These are phyloP conservation scores for Tylopilus subfusipes DNA, from an alignment of 768 basidiomycete genomes.

Conservation along the genomic window DNA sequence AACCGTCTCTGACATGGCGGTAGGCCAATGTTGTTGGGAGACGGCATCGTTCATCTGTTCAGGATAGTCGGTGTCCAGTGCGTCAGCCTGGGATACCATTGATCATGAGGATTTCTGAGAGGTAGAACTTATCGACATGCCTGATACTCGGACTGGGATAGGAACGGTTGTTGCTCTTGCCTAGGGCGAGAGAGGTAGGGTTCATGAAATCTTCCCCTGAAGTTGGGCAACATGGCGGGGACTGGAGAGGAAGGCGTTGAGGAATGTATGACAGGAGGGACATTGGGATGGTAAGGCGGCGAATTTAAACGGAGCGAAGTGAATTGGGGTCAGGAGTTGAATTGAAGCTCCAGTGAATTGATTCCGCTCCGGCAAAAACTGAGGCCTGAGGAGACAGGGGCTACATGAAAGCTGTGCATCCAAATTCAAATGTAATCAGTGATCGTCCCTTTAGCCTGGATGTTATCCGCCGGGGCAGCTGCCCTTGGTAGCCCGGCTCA, in stretches of 20 bases:
- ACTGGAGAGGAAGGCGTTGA: not conserved
- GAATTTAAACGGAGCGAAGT: not conserved
- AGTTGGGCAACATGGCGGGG: slow-evolving; percentile 11
- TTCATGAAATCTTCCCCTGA: slow-evolving; percentile 5
- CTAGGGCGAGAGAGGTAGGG: not conserved
- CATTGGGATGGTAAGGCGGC: not conserved
- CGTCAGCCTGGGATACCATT: not conserved
- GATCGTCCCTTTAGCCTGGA: not conserved
- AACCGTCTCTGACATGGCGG: not conserved
- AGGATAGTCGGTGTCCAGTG: not conserved
- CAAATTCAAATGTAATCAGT: not conserved
- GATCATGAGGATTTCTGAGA: not conserved
- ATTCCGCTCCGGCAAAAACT: slow-evolving; percentile 1
- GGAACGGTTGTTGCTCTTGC: not conserved
- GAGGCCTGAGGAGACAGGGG: slow-evolving; percentile 7
- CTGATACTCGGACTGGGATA: not conserved
- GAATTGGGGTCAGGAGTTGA: slow-evolving; percentile 4
- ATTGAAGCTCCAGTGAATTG: slow-evolving; percentile 1
- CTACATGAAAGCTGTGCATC: not conserved
- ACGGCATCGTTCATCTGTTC: not conserved
- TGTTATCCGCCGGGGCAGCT: too few relatives aligned
- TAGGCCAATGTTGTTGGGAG: not conserved
- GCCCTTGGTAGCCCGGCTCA: too few relatives aligned
- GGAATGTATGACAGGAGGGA: not conserved
- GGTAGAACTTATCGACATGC: not conserved